phyloP scores from a whole-genome alignment of 768 basidiomycete species.

The Phanerochaete carnosa region DNA sequence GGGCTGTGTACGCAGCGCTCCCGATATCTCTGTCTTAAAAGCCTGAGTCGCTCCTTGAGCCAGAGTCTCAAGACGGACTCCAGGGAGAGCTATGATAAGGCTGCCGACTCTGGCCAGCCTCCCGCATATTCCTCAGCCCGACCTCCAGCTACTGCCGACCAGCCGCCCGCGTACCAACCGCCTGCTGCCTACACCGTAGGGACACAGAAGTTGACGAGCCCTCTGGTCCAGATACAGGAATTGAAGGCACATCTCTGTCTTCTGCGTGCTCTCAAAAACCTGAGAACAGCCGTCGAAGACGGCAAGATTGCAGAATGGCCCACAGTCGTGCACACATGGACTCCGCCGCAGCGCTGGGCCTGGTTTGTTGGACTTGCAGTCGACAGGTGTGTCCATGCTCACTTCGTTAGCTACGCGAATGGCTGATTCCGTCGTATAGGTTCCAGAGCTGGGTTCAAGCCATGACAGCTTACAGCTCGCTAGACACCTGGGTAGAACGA shows the following conservation, averaged over 20 bases:
- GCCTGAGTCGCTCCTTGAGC: too few relatives aligned
- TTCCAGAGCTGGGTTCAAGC: constrained; percentile 3
- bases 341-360: constrained; percentile 7
- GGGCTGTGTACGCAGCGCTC: too few relatives aligned
- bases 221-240: constrained; percentile 10
- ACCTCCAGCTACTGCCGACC: background rate
- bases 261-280: constrained; percentile 11
- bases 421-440: background rate
- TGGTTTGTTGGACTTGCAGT: constrained; percentile 15
- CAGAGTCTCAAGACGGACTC: too few relatives aligned
- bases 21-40: too few relatives aligned
- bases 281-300: constrained; percentile 5
- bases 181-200: background rate
- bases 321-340: background rate
- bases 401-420: background rate
- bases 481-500: constrained; percentile 18
- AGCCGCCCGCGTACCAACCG: constrained; percentile 2
- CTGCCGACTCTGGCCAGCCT: background rate
- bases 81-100: too few relatives aligned
- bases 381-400: constrained; percentile 5
- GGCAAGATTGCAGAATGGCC: constrained; percentile 1
- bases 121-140: background rate
- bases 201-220: background rate
- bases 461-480: background rate
- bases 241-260: constrained; percentile 14